Evolutionary conservation across 139 green algal species (phyloP), one percentile per base, ranked within the genome.

Genomic region (Micromonas commoda): DNA sequence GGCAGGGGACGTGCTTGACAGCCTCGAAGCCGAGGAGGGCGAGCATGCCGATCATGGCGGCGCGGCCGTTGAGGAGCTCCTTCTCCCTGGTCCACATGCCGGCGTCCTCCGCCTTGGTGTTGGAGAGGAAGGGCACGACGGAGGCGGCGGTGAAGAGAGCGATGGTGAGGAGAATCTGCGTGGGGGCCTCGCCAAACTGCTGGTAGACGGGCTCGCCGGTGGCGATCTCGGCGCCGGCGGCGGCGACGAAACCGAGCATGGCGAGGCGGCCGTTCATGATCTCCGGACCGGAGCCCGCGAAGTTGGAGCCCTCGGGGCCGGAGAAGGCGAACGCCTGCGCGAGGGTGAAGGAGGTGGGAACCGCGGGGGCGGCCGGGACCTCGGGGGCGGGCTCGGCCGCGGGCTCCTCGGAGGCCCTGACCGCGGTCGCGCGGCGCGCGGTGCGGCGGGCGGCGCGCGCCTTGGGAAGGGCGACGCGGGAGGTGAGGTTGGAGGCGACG

Each of bases 211-310:
- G 79, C 82, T 91, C 73, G 65, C 66, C 57, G 33, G 34, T 77
- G 23, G 64, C 72, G 37, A 84, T 31, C 80, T 91, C 87, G 0
- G 80, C 82, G 45, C 67, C 79, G 13, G 79, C 54, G 2, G 81
- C 80, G 9, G 82, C 84, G 5, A 86, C 77, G 64, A 91, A 85
- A 20, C 67, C 86, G 24, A 88, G 29, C 87, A 91, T 91, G 33
- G 84, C 80, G 28, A 91, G 35, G 34, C 87, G 80, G 28, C 83
- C 83, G 64, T 91, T 91, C 26, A 88, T 81, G 23, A 89, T 75
- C 77, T 91, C 86, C 54, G 86, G 86, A n/a, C 79, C 83, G 29
- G 78, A 77, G 29, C 86, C 86, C 35, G 68, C 23, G n/a, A n/a
- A n/a, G n/a, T n/a, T n/a, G n/a, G n/a, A n/a, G n/a, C n/a, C n/a